A percentile compares a stretch with the other conserved stretches of the same genome.
Evolutionary conservation across 2,329 filamentous ascomycete genomes (phyloP).

Genomic region (Emydomyces testavorans): DNA sequence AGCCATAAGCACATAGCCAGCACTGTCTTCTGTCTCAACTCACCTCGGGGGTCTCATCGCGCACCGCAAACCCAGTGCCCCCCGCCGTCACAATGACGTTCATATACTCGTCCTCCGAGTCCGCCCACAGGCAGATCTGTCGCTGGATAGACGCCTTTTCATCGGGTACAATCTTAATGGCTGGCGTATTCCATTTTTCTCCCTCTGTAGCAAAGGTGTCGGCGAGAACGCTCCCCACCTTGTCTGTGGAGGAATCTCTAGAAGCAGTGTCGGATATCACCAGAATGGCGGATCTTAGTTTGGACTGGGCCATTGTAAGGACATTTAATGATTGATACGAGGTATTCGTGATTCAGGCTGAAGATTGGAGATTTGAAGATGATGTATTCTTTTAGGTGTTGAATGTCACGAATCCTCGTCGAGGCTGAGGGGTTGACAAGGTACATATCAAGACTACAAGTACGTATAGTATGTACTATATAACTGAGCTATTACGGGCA

Average conservation of each 20-base stretch:
- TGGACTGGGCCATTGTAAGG: slow-evolving; percentile 23
- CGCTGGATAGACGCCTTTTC: slow-evolving; percentile 61
- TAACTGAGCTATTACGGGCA: no score
- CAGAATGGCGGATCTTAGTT: slow-evolving; percentile 63
- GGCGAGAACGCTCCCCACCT: slow-evolving; percentile 54
- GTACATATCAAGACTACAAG: no score
- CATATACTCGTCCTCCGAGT: slow-evolving; percentile 43
- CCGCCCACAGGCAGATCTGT: slow-evolving; percentile 61
- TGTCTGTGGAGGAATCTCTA: slow-evolving; percentile 66
- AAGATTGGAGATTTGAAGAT: no score
- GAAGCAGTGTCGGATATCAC: slow-evolving; percentile 85
- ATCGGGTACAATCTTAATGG: slow-evolving; percentile 69
- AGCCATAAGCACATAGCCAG: not conserved
- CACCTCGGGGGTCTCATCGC: slow-evolving; percentile 83
- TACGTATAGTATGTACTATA: no score
- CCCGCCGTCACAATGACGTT: slow-evolving; percentile 83
- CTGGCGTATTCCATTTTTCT: slow-evolving; percentile 58
- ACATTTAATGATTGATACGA: not conserved
- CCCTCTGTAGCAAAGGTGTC: slow-evolving; percentile 56
- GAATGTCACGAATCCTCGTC: no score
- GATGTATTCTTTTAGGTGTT: no score
- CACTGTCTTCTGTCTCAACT: slow-evolving; percentile 16
- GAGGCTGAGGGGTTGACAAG: no score
- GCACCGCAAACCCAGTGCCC: slow-evolving; percentile 79
- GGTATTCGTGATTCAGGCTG: not conserved